Percentiles rank a stretch among this genome's conserved stretches.
Evolutionary conservation across 2,329 filamentous ascomycete species (phyloP).

Genomic region (Hyphodiscus sp.): DNA sequence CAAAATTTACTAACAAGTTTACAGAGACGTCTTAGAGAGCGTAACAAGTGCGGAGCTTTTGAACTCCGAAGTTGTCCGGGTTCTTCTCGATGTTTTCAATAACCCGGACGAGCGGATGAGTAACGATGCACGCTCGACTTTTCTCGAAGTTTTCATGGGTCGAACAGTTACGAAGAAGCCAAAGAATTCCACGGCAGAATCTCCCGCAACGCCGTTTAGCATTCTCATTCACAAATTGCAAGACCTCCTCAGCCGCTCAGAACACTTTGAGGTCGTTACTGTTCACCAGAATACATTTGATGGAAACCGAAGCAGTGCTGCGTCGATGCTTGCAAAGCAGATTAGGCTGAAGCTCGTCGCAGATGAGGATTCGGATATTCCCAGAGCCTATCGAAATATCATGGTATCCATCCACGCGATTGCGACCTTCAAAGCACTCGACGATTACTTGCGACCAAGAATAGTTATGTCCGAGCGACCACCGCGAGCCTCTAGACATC

Average conservation of each 20-base stretch:
- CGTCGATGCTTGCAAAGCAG: slow-evolving; percentile 95
- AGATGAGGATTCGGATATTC: slow-evolving; percentile 86
- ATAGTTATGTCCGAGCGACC: slow-evolving; percentile 76
- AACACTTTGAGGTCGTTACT: slow-evolving; percentile 96
- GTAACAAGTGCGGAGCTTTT: slow-evolving; percentile 94
- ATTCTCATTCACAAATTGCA: slow-evolving; percentile 90
- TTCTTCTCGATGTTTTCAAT: slow-evolving; percentile 76
- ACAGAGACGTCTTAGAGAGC: slow-evolving; percentile 76
- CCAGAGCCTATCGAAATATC: slow-evolving; percentile 80
- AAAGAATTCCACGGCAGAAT: slow-evolving; percentile 58
- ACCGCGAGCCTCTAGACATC: slow-evolving; percentile 52
- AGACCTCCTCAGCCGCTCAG: slow-evolving; percentile 89
- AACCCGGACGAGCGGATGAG: slow-evolving; percentile 57
- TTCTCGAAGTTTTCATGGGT: slow-evolving; percentile 90
- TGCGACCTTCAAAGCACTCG: slow-evolving; percentile 91
- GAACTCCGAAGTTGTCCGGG: slow-evolving; percentile 81
- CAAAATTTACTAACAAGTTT: too few species aligned
- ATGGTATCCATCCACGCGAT: slow-evolving; percentile 99
- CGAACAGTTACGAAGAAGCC: slow-evolving; percentile 55
- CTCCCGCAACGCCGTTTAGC: slow-evolving; percentile 78
- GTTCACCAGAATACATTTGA: slow-evolving; percentile 91
- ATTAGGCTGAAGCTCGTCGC: slow-evolving; percentile 83
- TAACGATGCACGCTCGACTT: slow-evolving; percentile 68
- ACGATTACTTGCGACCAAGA: slow-evolving; percentile 88
- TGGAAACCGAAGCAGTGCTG: slow-evolving; percentile 80